Evolutionary conservation across 805 yeast species (phyloP).

Genomic region (Starmerella gropengiesseri): DNA sequence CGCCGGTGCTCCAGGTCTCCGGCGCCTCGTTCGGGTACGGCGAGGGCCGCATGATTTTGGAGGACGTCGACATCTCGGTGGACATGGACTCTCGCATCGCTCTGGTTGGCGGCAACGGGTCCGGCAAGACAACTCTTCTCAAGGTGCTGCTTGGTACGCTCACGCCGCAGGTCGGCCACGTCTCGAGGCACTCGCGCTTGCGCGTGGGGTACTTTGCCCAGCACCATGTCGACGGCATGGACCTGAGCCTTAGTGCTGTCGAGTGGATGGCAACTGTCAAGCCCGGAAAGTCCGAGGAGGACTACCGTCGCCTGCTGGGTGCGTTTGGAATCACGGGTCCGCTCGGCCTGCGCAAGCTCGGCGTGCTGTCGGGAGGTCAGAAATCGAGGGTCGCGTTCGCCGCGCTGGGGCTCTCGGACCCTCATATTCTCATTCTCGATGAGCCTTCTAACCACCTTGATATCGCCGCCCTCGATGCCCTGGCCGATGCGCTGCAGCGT

Average conservation of each 20-base stretch:
- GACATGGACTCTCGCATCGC: conserved; percentile 94
- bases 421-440: conserved; percentile 85
- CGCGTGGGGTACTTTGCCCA: conserved; percentile 97
- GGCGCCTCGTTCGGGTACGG: conserved; percentile 83
- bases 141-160: conserved; percentile 73
- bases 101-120: conserved; percentile 96
- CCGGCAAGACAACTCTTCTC: conserved; percentile 94
- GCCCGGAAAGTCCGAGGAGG: conserved; percentile 94
- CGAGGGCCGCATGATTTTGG: conserved; percentile 40
- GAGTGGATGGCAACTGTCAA: conserved; percentile 82
- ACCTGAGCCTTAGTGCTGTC: conserved; percentile 70
- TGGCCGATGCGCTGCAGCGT: conserved; percentile 73
- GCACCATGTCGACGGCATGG: conserved; percentile 98
- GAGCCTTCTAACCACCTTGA: conserved; percentile 98
- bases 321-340: conserved; percentile 96
- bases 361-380: conserved; percentile 90
- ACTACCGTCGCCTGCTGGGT: conserved; percentile 91
- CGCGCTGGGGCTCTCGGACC: conserved; percentile 76
- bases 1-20: conserved; percentile 83
- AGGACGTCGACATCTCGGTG: conserved; percentile 75
- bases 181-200: conserved; percentile 70
- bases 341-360: conserved; percentile 82
- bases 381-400: conserved; percentile 98
- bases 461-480: conserved; percentile 94
- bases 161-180: conserved; percentile 64